Base-by-base conservation (phyloP, 2,329 filamentous ascomycete genomes). In the Bipolaris sorokiniana region DNA sequence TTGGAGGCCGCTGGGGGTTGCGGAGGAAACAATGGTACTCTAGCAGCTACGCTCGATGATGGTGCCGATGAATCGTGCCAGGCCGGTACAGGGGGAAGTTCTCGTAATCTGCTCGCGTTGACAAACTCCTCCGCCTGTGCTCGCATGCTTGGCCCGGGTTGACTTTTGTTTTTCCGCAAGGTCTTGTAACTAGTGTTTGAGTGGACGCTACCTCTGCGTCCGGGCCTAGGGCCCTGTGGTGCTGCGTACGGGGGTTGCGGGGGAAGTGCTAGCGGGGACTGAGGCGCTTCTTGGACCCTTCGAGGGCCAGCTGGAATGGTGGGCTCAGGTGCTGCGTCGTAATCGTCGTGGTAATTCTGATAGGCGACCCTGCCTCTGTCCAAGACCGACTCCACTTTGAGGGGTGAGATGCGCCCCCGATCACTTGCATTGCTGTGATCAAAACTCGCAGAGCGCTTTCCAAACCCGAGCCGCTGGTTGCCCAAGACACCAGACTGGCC, bases 321-420 rank as follows among this genome's bases (percentile, higher is more conserved):
- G 5, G 94, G 94, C 36, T 89, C 94, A 13, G 94, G 93, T 23
- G 92, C 93, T 49, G 92, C 90, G 72, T 95, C 90, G 77, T 89
- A 87, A 67, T 89, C 85, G 66, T 83, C 80, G 64, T 83, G 80
- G 68, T 84, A 79, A 37, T 75, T 74, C 48, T 76, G 74, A 36
- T 78, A 77, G n/a, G 77, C 73, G 6, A 78, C 72, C 37, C 79
- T 72, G 15, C 78, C 78, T 57, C 80, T 73, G 45, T 78, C 76
- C 58, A 81, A 62, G 47, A 82, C 74, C 4, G 80, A 80, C 23
- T 80, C 72, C 59, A 85, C 59, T 59, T 69, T 73, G 6, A 66
- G 56, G 7, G 71, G 64, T 11, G 67, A 52, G 18, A 50, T 50
- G 42, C 65, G 63, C 16, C 66, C 65, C 13, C 62, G 57, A 18